Percentiles rank a stretch among this genome's conserved stretches.
These are phyloP conservation scores for Moniliella sp. DNA, from an alignment of 1,284 basidiomycete species.

Conservation along the genomic window DNA sequence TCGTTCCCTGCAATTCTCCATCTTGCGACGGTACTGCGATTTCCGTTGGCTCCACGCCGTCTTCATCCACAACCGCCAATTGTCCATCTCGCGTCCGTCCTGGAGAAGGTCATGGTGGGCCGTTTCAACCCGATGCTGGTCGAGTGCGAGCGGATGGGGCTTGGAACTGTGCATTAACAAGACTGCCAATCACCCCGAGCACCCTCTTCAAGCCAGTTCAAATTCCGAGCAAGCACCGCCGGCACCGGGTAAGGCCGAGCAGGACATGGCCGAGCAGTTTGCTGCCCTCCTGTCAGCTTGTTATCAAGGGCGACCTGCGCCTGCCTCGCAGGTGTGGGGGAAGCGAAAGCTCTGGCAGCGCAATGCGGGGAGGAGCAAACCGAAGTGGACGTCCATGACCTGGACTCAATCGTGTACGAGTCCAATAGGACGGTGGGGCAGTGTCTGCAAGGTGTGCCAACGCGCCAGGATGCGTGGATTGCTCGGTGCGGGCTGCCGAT, in stretches of 20 bases:
- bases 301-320: constrained; percentile 31
- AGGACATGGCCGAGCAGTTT: constrained; percentile 27
- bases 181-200: constrained; percentile 39
- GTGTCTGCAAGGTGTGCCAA: constrained; percentile 69
- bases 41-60: constrained; percentile 91
- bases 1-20: constrained; percentile 37
- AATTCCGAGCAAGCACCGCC: constrained; percentile 53
- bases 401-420: constrained; percentile 59
- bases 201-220: constrained; percentile 67
- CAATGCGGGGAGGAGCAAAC: constrained; percentile 20
- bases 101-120: constrained; percentile 70
- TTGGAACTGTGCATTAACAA: constrained; percentile 35
- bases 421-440: constrained; percentile 73
- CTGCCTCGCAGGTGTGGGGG: constrained; percentile 31
- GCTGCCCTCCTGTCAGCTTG: constrained; percentile 25
- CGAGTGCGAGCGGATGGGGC: constrained; percentile 33
- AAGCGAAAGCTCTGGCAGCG: constrained; percentile 20
- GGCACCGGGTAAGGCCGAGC: constrained; percentile 34
- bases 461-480: constrained; percentile 60
- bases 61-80: constrained; percentile 73
- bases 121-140: constrained; percentile 36
- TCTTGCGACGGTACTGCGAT: constrained; percentile 80
- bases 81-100: constrained; percentile 82
- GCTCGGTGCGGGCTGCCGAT: no score
- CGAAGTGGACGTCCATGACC: constrained; percentile 19